phyloP scores from a whole-genome alignment of 2,329 filamentous ascomycete species.

The Metarhizium anisopliae region DNA sequence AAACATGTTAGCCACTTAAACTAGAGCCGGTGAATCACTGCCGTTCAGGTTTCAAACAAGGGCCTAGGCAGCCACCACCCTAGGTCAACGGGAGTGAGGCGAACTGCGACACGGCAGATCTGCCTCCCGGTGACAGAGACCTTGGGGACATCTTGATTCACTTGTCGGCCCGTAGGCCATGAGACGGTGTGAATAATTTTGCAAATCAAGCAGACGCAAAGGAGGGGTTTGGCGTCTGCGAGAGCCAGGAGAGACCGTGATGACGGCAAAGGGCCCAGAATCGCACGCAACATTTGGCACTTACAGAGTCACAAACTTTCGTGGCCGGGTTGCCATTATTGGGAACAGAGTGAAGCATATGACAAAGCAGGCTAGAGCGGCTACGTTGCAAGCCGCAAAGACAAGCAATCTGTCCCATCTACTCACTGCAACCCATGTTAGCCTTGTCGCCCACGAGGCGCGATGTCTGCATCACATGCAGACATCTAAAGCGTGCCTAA shows the following conservation, averaged over 20 bases:
- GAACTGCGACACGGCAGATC: background rate
- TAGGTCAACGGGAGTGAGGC: background rate
- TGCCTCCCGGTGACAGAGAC: background rate
- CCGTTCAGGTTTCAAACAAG: background rate
- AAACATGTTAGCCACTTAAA: conserved; percentile 16
- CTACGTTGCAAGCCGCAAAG: conserved; percentile 85
- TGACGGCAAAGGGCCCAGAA: conserved; percentile 3
- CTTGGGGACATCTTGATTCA: background rate
- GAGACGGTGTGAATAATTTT: conserved; percentile 1
- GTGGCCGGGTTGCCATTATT: conserved; percentile 66
- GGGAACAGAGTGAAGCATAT: conserved; percentile 88
- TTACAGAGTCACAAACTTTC: conserved; percentile 97
- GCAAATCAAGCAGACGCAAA: background rate
- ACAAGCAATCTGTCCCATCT: conserved; percentile 93
- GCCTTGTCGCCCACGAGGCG: conserved; percentile 31
- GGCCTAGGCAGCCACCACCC: background rate
- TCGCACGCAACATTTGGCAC: conserved; percentile 33
- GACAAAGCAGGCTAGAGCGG: conserved; percentile 83
- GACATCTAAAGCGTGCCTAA: conserved; percentile 22
- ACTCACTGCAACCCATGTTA: conserved; percentile 60
- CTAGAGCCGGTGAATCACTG: background rate
- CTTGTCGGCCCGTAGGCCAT: background rate
- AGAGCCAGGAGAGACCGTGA: conserved; percentile 6
- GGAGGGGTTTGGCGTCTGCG: background rate
- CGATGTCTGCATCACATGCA: conserved; percentile 33